A percentile compares a stretch with the other conserved stretches of the same genome.
phyloP scores from a whole-genome alignment of 1,139 yeast genomes.

The Yamadazyma epiphylla region DNA sequence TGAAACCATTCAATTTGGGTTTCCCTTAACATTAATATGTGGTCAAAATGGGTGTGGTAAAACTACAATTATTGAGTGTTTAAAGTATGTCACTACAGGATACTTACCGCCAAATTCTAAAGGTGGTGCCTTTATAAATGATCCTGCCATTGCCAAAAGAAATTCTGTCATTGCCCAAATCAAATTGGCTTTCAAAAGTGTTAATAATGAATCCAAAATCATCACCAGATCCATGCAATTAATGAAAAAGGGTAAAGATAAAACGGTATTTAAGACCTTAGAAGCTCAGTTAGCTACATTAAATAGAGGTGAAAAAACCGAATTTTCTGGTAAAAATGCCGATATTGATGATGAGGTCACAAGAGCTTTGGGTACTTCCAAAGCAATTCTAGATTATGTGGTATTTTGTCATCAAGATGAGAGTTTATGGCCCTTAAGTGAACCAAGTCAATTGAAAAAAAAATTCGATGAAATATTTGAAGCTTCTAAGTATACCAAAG shows the following conservation, averaged over 20 bases:
- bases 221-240: conserved; percentile 83
- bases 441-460: conserved; percentile 84
- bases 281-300: conserved; percentile 83
- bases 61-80: conserved; percentile 92
- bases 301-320: conserved; percentile 61
- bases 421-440: conserved; percentile 93
- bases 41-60: conserved; percentile 99
- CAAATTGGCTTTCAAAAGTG: conserved; percentile 76
- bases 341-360: conserved; percentile 87
- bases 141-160: conserved; percentile 78
- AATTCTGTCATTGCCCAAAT: conserved; percentile 85
- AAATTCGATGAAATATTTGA: conserved; percentile 96
- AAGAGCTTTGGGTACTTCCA: conserved; percentile 78
- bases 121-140: conserved; percentile 95
- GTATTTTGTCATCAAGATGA: conserved; percentile 98
- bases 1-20: conserved; percentile 86
- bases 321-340: conserved; percentile 77
- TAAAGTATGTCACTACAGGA: conserved; percentile 93
- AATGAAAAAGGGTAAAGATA: conserved; percentile 48
- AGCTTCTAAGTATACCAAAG: conserved; percentile 89
- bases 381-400: conserved; percentile 85
- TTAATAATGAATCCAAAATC: conserved; percentile 75
- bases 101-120: conserved; percentile 93
- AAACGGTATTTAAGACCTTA: conserved; percentile 74
- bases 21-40: conserved; percentile 88